phyloP scores from a whole-genome alignment of 2,329 filamentous ascomycete species.

The Xylariaceae sp. region DNA sequence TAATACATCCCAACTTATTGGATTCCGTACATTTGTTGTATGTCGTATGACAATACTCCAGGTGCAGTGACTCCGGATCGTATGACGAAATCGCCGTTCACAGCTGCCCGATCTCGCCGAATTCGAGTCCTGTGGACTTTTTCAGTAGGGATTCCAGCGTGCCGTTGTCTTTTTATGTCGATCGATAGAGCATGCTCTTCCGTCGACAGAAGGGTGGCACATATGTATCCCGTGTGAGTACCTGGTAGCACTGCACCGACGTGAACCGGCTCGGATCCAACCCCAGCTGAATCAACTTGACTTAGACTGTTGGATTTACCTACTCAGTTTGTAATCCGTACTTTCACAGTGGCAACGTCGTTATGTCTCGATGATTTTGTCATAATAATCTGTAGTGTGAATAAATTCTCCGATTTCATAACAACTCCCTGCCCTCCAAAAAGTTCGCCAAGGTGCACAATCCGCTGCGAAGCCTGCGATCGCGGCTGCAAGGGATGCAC shows the following conservation, averaged over 20 bases:
- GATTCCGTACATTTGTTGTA: background rate
- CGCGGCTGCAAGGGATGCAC: background rate
- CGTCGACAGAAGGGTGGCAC: no score
- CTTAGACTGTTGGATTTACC: no score
- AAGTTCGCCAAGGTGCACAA: background rate
- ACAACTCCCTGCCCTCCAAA: background rate
- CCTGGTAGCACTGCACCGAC: no score
- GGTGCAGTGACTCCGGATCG: background rate
- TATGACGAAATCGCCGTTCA: background rate
- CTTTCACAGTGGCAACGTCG: no score
- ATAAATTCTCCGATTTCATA: background rate
- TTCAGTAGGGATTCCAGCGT: background rate
- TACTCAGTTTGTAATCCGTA: no score
- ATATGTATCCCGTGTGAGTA: no score
- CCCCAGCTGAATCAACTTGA: no score
- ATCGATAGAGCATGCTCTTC: no score
- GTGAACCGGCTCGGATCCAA: no score
- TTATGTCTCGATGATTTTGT: no score
- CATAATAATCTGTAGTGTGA: background rate
- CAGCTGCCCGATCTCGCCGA: background rate
- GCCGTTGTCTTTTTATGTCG: background rate
- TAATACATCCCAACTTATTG: background rate
- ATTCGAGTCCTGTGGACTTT: background rate
- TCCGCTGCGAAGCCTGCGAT: background rate
- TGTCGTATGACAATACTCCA: background rate